Conservation (phyloP, 1,139 yeast species). For the Geotrichum candidum region DNA sequence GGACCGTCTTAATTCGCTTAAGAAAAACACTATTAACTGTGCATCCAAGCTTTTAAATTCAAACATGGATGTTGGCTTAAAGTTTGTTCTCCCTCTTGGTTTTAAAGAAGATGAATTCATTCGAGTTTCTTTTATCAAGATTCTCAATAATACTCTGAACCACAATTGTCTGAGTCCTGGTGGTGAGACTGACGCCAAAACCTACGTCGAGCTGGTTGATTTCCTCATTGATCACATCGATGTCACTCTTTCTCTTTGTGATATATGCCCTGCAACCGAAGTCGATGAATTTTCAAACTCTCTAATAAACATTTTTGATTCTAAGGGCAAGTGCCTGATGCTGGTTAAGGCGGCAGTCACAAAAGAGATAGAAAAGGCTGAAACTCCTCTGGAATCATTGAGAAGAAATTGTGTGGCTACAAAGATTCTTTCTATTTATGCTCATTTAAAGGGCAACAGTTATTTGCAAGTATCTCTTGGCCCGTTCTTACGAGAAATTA, state of each 20-base stretch:
- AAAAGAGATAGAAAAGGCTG: conserved; percentile 56
- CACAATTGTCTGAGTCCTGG: conserved; percentile 35
- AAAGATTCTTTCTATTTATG: conserved; percentile 63
- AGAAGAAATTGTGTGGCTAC: conserved; percentile 82
- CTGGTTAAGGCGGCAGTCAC: conserved; percentile 53
- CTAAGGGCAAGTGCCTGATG: conserved; percentile 48
- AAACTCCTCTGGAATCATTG: conserved; percentile 64
- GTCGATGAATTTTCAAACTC: conserved; percentile 71
- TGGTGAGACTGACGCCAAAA: conserved; percentile 33
- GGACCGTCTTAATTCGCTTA: conserved; percentile 49
- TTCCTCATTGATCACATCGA: conserved; percentile 21
- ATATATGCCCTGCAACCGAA: conserved; percentile 55
- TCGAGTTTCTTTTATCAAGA: conserved; percentile 67
- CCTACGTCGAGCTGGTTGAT: conserved; percentile 32
- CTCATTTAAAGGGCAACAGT: conserved; percentile 57
- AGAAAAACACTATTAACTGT: conserved; percentile 62
- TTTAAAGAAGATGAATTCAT: conserved; percentile 62
- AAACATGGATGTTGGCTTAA: conserved; percentile 73
- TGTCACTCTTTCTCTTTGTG: conserved; percentile 27
- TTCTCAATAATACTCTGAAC: conserved; percentile 62
- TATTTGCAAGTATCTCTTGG: conserved; percentile 51
- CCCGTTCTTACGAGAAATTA: conserved; percentile 52
- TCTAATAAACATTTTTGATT: conserved; percentile 55
- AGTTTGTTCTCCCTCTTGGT: conserved; percentile 72
- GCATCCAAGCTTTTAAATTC: conserved; percentile 64